A percentile compares a stretch with the other conserved stretches of the same genome.
Evolutionary conservation across 306 rosid genomes (phyloP).

Genomic region (Coriaria nepalensis): DNA sequence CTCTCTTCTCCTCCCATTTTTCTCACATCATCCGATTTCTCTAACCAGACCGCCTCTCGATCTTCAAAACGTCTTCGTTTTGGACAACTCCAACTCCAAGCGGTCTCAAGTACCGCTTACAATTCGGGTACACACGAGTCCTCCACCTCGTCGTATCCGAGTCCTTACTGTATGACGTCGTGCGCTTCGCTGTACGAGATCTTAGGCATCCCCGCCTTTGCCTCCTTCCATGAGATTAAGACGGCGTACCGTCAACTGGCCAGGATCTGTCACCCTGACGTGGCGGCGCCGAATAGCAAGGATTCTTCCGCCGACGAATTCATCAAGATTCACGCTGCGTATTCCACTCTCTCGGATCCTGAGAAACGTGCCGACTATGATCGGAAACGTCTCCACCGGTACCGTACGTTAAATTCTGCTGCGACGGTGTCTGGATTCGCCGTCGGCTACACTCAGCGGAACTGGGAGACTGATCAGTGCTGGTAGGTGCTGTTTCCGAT

Average conservation of each 20-base stretch:
- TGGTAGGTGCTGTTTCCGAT: conserved; percentile 70
- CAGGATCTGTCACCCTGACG: conserved; percentile 76
- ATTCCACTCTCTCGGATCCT: conserved; percentile 80
- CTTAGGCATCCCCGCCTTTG: conserved; percentile 57
- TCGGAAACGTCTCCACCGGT: conserved; percentile 27
- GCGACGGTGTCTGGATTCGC: conserved; percentile 26
- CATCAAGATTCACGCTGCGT: conserved; percentile 68
- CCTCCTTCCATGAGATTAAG: conserved; percentile 69
- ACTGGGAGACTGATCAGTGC: conserved; percentile 99
- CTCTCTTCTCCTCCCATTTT: conserved; percentile 4
- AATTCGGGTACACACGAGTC: conserved; percentile 20
- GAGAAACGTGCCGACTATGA: conserved; percentile 78
- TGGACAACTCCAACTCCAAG: conserved; percentile 17
- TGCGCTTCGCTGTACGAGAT: conserved; percentile 49
- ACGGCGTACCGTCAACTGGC: conserved; percentile 72
- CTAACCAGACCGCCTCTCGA: conserved; percentile 1
- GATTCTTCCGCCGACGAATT: conserved; percentile 62
- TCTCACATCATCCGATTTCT: conserved; percentile 1
- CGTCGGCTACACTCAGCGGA: conserved; percentile 52
- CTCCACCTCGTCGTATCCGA: conserved; percentile 26
- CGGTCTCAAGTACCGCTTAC: conserved; percentile 30
- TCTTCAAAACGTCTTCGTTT: conserved; percentile 15
- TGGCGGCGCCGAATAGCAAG: conserved; percentile 40
- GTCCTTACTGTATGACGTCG: conserved; percentile 18
- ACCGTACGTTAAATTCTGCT: conserved; percentile 27